Percentiles rank a stretch among this genome's conserved stretches.
Evolutionary conservation across 306 rosid genomes (phyloP).

Genomic region (Luffa aegyptiaca): DNA sequence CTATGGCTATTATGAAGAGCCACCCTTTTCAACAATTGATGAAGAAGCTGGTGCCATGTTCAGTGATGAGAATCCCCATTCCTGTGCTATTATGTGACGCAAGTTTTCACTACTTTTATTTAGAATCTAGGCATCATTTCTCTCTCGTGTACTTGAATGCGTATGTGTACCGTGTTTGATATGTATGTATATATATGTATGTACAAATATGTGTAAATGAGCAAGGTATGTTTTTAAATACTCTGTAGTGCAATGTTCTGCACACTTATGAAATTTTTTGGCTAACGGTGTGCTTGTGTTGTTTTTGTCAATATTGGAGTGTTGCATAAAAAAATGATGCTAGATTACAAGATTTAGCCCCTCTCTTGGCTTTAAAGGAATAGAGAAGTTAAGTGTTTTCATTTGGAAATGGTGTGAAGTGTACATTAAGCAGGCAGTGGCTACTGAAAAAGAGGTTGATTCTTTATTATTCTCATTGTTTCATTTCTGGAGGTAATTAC

Average conservation of each 20-base stretch:
- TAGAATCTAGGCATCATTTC: neutral
- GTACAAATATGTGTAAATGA: neutral
- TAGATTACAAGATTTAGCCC: no score
- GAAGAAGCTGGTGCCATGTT: constrained; percentile 36
- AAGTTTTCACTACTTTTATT: neutral
- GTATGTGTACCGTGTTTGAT: neutral
- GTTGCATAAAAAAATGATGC: no score
- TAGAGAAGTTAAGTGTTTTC: no score
- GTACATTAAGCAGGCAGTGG: no score
- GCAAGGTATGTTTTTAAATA: neutral
- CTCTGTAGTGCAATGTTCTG: neutral
- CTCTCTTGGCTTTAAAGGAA: neutral
- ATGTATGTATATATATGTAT: neutral
- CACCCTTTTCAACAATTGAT: constrained; percentile 24
- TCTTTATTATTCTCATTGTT: neutral
- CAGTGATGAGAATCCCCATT: constrained; percentile 65
- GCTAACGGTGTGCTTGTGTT: no score
- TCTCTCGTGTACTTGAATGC: neutral
- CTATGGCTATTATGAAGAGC: constrained; percentile 29
- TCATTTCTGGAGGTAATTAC: no score
- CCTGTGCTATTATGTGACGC: constrained; percentile 52
- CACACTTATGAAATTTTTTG: neutral
- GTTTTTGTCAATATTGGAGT: no score
- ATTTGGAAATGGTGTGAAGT: no score
- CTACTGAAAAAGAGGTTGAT: neutral